Percentiles rank a stretch among this genome's conserved stretches.
phyloP scores from a whole-genome alignment of 371 early-diverging fungal genomes.

The Mucor piriformis region DNA sequence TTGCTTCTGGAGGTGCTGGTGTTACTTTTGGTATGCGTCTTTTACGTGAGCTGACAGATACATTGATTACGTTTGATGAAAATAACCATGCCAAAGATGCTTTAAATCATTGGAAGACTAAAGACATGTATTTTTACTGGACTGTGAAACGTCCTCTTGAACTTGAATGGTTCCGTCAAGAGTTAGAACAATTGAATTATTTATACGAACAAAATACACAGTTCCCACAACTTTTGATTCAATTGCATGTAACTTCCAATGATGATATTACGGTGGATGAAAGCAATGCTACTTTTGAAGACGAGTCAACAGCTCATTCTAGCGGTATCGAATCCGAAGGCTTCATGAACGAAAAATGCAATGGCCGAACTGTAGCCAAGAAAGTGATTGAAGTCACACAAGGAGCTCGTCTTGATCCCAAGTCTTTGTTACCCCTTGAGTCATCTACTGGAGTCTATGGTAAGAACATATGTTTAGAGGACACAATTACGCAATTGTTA shows the following conservation, averaged over 20 bases:
- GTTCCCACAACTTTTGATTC: slow-evolving; percentile 20
- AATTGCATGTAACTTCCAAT: slow-evolving; percentile 23
- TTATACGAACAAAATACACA: slow-evolving; percentile 1
- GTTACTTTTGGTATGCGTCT: slow-evolving; percentile 57
- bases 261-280: neutral
- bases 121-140: slow-evolving; percentile 41
- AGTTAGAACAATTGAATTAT: slow-evolving; percentile 40
- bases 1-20: slow-evolving; percentile 59
- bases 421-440: slow-evolving; percentile 6
- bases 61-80: slow-evolving; percentile 8
- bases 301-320: neutral
- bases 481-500: too few species aligned
- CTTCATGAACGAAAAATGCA: neutral
- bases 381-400: neutral
- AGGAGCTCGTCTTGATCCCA: slow-evolving; percentile 14
- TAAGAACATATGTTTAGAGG: too few species aligned
- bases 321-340: neutral
- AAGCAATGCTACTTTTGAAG: neutral
- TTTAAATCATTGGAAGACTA: slow-evolving; percentile 16
- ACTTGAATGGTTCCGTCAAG: slow-evolving; percentile 55
- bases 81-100: neutral
- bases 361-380: neutral
- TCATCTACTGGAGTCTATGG: slow-evolving; percentile 36
- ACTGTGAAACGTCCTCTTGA: slow-evolving; percentile 42
- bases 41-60: slow-evolving; percentile 45